phyloP scores from a whole-genome alignment of 805 yeast species.

The Saccharomycopsis amapae region DNA sequence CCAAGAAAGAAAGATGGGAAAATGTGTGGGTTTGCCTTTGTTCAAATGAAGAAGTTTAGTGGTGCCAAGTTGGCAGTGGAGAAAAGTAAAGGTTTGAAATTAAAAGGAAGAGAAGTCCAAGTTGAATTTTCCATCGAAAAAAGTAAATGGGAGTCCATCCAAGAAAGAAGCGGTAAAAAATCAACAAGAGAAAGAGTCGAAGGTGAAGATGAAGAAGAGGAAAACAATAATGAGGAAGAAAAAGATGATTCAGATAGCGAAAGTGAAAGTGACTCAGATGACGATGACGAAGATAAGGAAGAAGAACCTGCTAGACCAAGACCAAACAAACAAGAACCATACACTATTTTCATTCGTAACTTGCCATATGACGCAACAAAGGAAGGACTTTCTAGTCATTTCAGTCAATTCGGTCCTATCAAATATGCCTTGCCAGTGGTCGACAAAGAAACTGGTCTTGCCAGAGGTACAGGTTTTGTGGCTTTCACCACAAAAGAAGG shows the following conservation, averaged over 20 bases:
- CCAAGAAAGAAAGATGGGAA: conserved; percentile 84
- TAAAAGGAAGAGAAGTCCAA: conserved; percentile 86
- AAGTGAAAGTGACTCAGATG: conserved; percentile 29
- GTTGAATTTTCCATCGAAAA: conserved; percentile 92
- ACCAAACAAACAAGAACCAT: conserved; percentile 58
- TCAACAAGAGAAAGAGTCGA: conserved; percentile 35
- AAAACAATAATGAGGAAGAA: conserved; percentile 31
- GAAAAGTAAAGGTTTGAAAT: conserved; percentile 63
- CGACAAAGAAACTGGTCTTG: conserved; percentile 77
- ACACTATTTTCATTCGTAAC: conserved; percentile 80
- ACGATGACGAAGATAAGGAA: conserved; percentile 31
- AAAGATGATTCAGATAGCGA: conserved; percentile 33
- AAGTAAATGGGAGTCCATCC: conserved; percentile 64
- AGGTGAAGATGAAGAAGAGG: conserved; percentile 33
- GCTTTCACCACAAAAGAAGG: conserved; percentile 63
- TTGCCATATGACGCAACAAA: conserved; percentile 91
- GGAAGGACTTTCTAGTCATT: conserved; percentile 72
- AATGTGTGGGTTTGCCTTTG: conserved; percentile 93
- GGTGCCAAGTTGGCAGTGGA: conserved; percentile 80
- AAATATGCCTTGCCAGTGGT: conserved; percentile 90
- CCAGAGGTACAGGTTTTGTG: conserved; percentile 93
- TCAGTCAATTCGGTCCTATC: conserved; percentile 75
- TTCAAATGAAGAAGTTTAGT: conserved; percentile 72
- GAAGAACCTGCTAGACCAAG: conserved; percentile 33
- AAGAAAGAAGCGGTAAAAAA: conserved; percentile 37